Evolutionary conservation across 306 rosid genomes (phyloP), one percentile per base, ranked within the genome.

Genomic region (Quercus suber): DNA sequence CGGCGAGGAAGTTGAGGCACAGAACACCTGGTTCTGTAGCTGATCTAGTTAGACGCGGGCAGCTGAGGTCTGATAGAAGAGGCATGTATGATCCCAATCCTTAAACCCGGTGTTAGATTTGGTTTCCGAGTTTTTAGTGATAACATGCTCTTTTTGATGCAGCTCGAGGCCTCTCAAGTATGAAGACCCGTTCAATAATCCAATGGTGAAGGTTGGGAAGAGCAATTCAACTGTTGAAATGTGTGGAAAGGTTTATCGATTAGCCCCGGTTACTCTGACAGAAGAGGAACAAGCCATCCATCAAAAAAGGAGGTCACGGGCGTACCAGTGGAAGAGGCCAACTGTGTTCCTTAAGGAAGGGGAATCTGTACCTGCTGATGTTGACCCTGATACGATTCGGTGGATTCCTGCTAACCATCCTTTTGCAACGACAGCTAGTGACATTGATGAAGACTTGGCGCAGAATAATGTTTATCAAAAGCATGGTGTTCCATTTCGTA

Each of bases 391-490:
- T 78, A 86, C 98, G 0, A 83, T 95, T 73, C 83, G 99, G 76
- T 95, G 99, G 98, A 91, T 92, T 87, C 99, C 99, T 28, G 90
- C 92, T 0, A 95, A 95, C 78, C 99, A 95, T 80, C 98, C 98
- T 75, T 95, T 95, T 83, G 99, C 98, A 76, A 92, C 98, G 61
- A 92, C 98, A 13, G 88, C 90, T 58, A 82, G 86, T 58, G 99
- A 92, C 76, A 87, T 95, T 71, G 98, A 90, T 57, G 98, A 95
- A 84, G 88, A 90, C 82, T 77, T 92, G 53, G 99, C 99, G 18
- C 99, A 92, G 65, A 91, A 82, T 72, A 92, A 95, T 82, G 97
- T 95, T 71, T 76, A 86, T 71, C 99, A 95, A 84, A 90, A 95
- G 86, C 89, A 84, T 41, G 99, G 99, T 71, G 98, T 95, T 89